Evolutionary conservation across 495 filamentous ascomycete species (phyloP).

Genomic region (Oleoguttula mirabilis): DNA sequence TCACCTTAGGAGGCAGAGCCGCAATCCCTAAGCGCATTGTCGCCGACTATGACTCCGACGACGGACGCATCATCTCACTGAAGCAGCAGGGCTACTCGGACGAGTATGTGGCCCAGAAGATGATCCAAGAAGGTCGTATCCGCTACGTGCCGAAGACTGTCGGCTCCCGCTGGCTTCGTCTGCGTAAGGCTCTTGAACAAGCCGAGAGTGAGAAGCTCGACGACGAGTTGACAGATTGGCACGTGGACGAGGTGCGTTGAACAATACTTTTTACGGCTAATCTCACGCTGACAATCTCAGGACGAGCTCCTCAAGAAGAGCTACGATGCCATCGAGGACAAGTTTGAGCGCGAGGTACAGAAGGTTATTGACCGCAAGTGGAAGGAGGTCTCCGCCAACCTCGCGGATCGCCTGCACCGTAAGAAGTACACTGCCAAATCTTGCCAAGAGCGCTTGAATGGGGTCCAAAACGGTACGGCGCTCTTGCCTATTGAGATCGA

Average conservation of each 20-base stretch:
- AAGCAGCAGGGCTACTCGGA: slow-evolving; percentile 27
- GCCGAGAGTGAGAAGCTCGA: slow-evolving; percentile 26
- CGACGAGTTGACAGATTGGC: slow-evolving; percentile 31
- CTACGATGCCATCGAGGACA: slow-evolving; percentile 18
- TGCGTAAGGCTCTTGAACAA: slow-evolving; percentile 24
- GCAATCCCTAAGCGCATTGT: slow-evolving; percentile 5
- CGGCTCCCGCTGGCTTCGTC: slow-evolving; percentile 27
- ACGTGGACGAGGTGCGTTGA: slow-evolving; percentile 28
- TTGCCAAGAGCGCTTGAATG: slow-evolving; percentile 24
- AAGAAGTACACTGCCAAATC: slow-evolving; percentile 26
- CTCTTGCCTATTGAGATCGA: slow-evolving; percentile 23
- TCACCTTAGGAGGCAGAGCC: neutral
- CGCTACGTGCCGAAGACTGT: slow-evolving; percentile 30
- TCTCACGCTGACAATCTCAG: slow-evolving; percentile 12
- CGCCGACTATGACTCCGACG: slow-evolving; percentile 21
- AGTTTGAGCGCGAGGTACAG: slow-evolving; percentile 19
- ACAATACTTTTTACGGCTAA: neutral
- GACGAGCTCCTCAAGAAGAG: slow-evolving; percentile 23
- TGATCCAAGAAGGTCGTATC: slow-evolving; percentile 25
- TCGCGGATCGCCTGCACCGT: slow-evolving; percentile 15
- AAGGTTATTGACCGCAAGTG: slow-evolving; percentile 21
- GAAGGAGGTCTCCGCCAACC: slow-evolving; percentile 13
- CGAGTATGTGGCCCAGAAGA: slow-evolving; percentile 22
- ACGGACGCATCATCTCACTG: slow-evolving; percentile 30
- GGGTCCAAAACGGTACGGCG: slow-evolving; percentile 24